Percentiles rank a stretch among this genome's conserved stretches.
phyloP scores from a whole-genome alignment of 1,284 basidiomycete species.

The Sparassis latifolia region DNA sequence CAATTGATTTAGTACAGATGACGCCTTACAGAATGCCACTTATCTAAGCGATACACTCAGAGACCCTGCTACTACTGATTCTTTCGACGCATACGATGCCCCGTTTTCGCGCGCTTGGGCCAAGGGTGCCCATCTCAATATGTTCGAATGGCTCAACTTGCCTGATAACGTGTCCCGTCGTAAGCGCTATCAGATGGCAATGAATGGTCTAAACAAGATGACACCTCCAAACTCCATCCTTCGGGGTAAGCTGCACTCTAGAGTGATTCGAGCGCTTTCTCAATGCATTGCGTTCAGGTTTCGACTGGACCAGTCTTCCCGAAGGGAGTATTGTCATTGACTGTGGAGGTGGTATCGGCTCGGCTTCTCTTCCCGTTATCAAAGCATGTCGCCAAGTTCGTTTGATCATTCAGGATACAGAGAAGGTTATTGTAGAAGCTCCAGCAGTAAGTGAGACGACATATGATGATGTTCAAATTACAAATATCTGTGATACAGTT shows the following conservation, averaged over 20 bases:
- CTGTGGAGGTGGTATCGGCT: constrained; percentile 20
- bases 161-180: constrained; percentile 17
- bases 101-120: constrained; percentile 21
- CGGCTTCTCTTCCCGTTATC: constrained; percentile 12
- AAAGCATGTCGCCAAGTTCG: constrained; percentile 14
- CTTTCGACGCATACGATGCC: constrained; percentile 13
- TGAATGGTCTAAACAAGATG: constrained; percentile 19
- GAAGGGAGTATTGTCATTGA: constrained; percentile 15
- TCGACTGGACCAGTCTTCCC: constrained; percentile 10
- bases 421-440: constrained; percentile 8
- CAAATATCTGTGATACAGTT: constrained; percentile 8
- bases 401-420: constrained; percentile 26
- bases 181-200: constrained; percentile 19
- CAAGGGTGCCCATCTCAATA: constrained; percentile 13
- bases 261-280: not conserved
- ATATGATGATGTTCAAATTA: not conserved
- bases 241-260: constrained; percentile 7
- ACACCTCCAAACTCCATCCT: constrained; percentile 18
- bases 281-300: constrained; percentile 3
- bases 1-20: constrained; percentile 16
- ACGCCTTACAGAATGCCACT: constrained; percentile 17
- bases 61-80: constrained; percentile 14
- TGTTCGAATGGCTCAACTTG: constrained; percentile 20
- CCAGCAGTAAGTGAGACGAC: constrained; percentile 4
- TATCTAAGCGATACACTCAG: constrained; percentile 22